These are phyloP conservation scores for Lanmaoa pseudosensibilis DNA, from an alignment of 768 basidiomycete genomes.

Conservation along the genomic window DNA sequence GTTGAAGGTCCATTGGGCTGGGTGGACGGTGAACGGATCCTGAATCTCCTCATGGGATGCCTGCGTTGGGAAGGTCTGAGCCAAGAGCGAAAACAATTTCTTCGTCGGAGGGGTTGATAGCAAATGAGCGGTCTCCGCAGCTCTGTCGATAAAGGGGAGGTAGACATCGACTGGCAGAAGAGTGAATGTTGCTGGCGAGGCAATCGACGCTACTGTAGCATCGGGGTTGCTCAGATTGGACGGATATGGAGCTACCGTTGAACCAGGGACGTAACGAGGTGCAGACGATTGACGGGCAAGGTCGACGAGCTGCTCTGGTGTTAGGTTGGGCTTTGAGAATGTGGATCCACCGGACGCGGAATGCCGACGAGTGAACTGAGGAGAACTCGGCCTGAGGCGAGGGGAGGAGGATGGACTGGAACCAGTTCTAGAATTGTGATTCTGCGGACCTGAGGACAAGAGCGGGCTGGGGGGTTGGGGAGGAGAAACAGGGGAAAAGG, in stretches of 20 bases:
- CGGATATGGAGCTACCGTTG: background rate
- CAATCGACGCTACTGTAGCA: background rate
- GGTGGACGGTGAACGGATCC: slow-evolving; percentile 48
- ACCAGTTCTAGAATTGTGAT: slow-evolving; percentile 31
- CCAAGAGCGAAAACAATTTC: slow-evolving; percentile 70
- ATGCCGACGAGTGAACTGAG: slow-evolving; percentile 32
- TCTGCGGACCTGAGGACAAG: slow-evolving; percentile 29
- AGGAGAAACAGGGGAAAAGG: slow-evolving; percentile 44
- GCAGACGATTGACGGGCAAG: slow-evolving; percentile 63
- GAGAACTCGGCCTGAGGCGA: slow-evolving; percentile 51
- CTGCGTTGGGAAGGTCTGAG: slow-evolving; percentile 60
- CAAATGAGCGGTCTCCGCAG: slow-evolving; percentile 69
- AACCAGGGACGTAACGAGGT: slow-evolving; percentile 32
- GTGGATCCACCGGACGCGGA: slow-evolving; percentile 36
- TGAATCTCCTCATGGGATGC: slow-evolving; percentile 29
- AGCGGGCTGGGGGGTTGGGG: slow-evolving; percentile 20
- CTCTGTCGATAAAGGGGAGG: slow-evolving; percentile 85
- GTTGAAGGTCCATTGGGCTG: slow-evolving; percentile 66
- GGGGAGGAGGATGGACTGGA: slow-evolving; percentile 42
- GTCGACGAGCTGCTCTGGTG: slow-evolving; percentile 74
- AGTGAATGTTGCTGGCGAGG: slow-evolving; percentile 63
- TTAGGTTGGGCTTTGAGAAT: slow-evolving; percentile 49
- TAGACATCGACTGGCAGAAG: slow-evolving; percentile 74
- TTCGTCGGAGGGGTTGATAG: slow-evolving; percentile 64
- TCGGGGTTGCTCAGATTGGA: slow-evolving; percentile 6